A percentile compares a stretch with the other conserved stretches of the same genome.
These are phyloP conservation scores for Chytriomyces sp. DNA, from an alignment of 192 early-diverging fungal genomes.

Conservation along the genomic window DNA sequence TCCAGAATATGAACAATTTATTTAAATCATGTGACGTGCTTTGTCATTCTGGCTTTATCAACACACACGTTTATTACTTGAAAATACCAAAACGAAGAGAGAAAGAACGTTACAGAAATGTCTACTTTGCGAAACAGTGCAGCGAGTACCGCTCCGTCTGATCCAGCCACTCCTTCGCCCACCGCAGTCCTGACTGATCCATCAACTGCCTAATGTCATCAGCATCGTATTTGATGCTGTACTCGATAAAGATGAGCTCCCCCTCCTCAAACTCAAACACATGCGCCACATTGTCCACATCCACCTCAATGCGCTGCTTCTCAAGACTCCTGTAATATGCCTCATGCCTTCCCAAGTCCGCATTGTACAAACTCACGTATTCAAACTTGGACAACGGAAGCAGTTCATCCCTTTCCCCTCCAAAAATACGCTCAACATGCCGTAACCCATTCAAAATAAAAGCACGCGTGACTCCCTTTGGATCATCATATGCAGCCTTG, in stretches of 20 bases:
- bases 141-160: conserved; percentile 47
- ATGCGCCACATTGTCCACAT: background rate
- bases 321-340: conserved; percentile 71
- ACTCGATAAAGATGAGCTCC: conserved; percentile 88
- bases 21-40: too few species aligned
- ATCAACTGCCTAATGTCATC: conserved; percentile 54
- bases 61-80: background rate
- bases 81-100: conserved; percentile 1
- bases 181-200: conserved; percentile 38
- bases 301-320: conserved; percentile 51
- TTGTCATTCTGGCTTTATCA: too few species aligned
- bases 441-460: conserved; percentile 87
- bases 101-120: background rate
- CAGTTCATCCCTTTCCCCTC: conserved; percentile 20
- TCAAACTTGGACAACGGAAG: conserved; percentile 70
- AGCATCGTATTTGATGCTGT: conserved; percentile 81
- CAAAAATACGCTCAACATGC: conserved; percentile 76
- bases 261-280: conserved; percentile 62
- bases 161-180: conserved; percentile 51
- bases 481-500: conserved; percentile 84
- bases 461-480: conserved; percentile 71
- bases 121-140: background rate
- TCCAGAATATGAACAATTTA: too few species aligned
- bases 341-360: conserved; percentile 75
- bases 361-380: conserved; percentile 79